A percentile compares a stretch with the other conserved stretches of the same genome.
Conservation (phyloP, 169 alveolate species). For the Plasmodium gonderi region DNA sequence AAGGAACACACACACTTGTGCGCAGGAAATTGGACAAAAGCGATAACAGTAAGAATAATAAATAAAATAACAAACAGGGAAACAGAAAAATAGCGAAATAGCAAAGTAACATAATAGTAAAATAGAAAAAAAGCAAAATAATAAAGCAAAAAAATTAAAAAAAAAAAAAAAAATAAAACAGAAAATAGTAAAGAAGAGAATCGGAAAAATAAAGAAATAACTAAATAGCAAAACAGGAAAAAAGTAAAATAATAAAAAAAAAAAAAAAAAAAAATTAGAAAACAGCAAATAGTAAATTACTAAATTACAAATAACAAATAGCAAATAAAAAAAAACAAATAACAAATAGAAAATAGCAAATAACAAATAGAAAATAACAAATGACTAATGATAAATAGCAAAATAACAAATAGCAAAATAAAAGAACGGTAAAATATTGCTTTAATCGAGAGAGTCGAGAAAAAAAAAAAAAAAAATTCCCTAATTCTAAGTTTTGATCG, state of each 20-base stretch:
- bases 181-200: too few relatives aligned
- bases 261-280: neutral
- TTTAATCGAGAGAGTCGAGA: neutral
- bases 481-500: neutral
- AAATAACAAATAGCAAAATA: too few relatives aligned
- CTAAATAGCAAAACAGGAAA: neutral
- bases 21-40: neutral
- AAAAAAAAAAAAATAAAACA: too few relatives aligned
- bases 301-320: too few relatives aligned
- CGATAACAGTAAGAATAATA: neutral
- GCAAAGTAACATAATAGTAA: neutral
- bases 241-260: neutral
- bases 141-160: too few relatives aligned
- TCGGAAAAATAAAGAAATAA: neutral
- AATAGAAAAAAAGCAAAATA: neutral
- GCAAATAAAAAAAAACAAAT: too few relatives aligned
- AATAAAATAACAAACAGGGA: neutral
- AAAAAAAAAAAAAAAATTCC: slow-evolving; percentile 1
- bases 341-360: too few relatives aligned
- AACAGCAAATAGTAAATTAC: too few relatives aligned
- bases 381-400: too few relatives aligned
- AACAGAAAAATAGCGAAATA: neutral
- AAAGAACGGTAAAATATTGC: neutral
- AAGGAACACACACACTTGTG: neutral
- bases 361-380: too few relatives aligned